A percentile compares a stretch with the other conserved stretches of the same genome.
These are phyloP conservation scores for Sphaerobolus stellatus DNA, from an alignment of 1,284 basidiomycete genomes.

Conservation along the genomic window DNA sequence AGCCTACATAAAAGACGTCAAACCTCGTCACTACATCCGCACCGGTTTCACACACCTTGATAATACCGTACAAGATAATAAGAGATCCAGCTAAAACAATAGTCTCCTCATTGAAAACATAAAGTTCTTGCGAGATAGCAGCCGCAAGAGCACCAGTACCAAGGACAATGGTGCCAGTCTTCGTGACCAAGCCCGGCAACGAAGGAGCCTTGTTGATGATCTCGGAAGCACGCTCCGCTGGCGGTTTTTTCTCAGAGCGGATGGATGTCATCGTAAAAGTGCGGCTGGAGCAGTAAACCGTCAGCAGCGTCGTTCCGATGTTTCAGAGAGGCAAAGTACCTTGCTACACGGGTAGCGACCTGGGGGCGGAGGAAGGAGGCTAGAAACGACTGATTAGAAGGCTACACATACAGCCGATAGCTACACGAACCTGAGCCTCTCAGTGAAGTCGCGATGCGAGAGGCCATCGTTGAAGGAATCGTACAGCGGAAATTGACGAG, in stretches of 20 bases:
- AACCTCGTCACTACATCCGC: slow-evolving; percentile 21
- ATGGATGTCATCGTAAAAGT: slow-evolving; percentile 2
- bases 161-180: slow-evolving; percentile 90
- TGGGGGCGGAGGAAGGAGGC: slow-evolving; percentile 9
- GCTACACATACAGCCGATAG: background rate
- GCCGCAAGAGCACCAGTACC: slow-evolving; percentile 89
- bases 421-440: slow-evolving; percentile 29
- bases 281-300: no score
- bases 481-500: background rate
- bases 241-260: slow-evolving; percentile 54
- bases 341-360: slow-evolving; percentile 6
- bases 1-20: slow-evolving; percentile 40
- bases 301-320: no score
- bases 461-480: slow-evolving; percentile 29
- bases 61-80: slow-evolving; percentile 86
- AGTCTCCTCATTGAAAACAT: slow-evolving; percentile 96
- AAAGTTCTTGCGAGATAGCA: slow-evolving; percentile 96
- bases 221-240: slow-evolving; percentile 86
- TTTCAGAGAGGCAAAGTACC: no score
- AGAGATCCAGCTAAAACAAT: slow-evolving; percentile 82
- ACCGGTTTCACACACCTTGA: slow-evolving; percentile 55
- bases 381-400: background rate
- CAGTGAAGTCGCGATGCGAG: slow-evolving; percentile 38
- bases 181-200: slow-evolving; percentile 86
- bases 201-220: slow-evolving; percentile 93